phyloP scores from a whole-genome alignment of 805 yeast species.

The Candida argentea region DNA sequence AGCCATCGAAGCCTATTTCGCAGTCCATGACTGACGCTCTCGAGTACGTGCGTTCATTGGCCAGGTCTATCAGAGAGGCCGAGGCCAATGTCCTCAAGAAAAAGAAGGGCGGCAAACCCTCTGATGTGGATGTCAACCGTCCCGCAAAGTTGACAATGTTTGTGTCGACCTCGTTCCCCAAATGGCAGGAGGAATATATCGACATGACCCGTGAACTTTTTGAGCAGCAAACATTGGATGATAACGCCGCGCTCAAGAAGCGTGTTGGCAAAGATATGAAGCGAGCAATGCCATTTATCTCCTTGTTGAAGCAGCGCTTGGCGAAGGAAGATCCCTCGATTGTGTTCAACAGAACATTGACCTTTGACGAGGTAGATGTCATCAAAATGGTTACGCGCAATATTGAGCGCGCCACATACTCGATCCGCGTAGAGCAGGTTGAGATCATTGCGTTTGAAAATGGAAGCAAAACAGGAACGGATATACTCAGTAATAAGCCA shows the following conservation, averaged over 20 bases:
- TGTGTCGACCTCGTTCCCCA: slow-evolving; percentile 71
- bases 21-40: slow-evolving; percentile 55
- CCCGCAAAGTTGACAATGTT: slow-evolving; percentile 69
- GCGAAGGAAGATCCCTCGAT: slow-evolving; percentile 56
- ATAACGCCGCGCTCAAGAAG: slow-evolving; percentile 52
- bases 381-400: slow-evolving; percentile 46
- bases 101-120: slow-evolving; percentile 74
- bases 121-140: slow-evolving; percentile 62
- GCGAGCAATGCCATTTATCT: slow-evolving; percentile 96
- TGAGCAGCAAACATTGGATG: slow-evolving; percentile 52
- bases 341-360: slow-evolving; percentile 84
- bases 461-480: slow-evolving; percentile 54
- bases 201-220: slow-evolving; percentile 69
- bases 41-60: slow-evolving; percentile 65
- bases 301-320: slow-evolving; percentile 74
- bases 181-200: slow-evolving; percentile 52
- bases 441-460: slow-evolving; percentile 53
- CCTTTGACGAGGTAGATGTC: slow-evolving; percentile 67
- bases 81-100: slow-evolving; percentile 74
- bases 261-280: slow-evolving; percentile 84
- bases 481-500: slow-evolving; percentile 58
- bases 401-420: slow-evolving; percentile 56
- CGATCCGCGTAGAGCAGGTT: slow-evolving; percentile 40
- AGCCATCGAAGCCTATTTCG: slow-evolving; percentile 58
- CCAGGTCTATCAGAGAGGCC: slow-evolving; percentile 84